phyloP scores from a whole-genome alignment of 106 monocot species.

The Acorus gramineus region DNA sequence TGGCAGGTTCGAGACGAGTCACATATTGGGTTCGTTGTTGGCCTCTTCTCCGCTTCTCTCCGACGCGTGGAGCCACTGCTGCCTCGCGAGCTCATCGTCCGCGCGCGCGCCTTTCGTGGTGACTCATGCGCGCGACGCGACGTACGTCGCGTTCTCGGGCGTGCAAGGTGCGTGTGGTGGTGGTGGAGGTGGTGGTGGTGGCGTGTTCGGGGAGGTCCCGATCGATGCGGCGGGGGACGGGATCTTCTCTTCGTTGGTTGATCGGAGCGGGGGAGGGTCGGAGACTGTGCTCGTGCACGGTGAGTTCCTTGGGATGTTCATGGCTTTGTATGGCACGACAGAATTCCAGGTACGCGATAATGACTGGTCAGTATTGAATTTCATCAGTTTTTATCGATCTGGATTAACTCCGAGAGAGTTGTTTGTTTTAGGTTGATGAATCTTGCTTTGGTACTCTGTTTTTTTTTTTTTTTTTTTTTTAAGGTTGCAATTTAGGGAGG shows the following conservation, averaged over 20 bases:
- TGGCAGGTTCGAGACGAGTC: slow-evolving; percentile 55
- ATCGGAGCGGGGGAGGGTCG: slow-evolving; percentile 8
- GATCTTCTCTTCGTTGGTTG: slow-evolving; percentile 27
- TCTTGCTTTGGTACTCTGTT: too few species aligned
- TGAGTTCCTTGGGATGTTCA: slow-evolving; percentile 20
- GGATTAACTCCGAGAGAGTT: not conserved
- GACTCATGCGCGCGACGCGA: slow-evolving; percentile 6
- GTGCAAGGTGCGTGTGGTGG: slow-evolving; percentile 1
- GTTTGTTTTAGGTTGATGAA: too few species aligned
- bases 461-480: too few species aligned
- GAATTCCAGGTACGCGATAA: slow-evolving; percentile 27
- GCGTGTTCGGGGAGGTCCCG: slow-evolving; percentile 8
- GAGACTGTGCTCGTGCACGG: slow-evolving; percentile 38
- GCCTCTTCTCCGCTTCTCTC: slow-evolving; percentile 37
- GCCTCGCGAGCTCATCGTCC: slow-evolving; percentile 6
- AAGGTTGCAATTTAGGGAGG: too few species aligned
- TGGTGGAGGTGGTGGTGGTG: not conserved
- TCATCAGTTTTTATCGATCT: not conserved
- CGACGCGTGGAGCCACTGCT: slow-evolving; percentile 33
- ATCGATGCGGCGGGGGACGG: slow-evolving; percentile 12
- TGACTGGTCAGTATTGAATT: not conserved
- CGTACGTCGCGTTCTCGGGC: slow-evolving; percentile 44
- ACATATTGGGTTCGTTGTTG: slow-evolving; percentile 31
- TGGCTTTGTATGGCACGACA: slow-evolving; percentile 14
- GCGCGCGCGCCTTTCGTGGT: slow-evolving; percentile 7